phyloP scores from a whole-genome alignment of 2,329 filamentous ascomycete genomes.

The Chrysosphaeria jannelii region DNA sequence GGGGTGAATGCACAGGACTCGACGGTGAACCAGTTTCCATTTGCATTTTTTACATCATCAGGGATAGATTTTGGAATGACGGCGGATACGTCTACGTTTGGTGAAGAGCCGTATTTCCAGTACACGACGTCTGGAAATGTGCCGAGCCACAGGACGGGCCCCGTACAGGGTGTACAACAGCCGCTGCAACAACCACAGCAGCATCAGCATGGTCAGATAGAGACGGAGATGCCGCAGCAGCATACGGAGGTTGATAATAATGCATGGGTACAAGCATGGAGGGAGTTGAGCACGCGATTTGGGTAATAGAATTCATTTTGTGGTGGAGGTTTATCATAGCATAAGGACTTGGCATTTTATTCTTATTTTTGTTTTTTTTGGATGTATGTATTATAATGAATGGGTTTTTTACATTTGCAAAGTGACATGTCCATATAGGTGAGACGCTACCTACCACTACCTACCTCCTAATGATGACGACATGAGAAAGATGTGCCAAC shows the following conservation, averaged over 20 bases:
- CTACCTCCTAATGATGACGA: too few species aligned
- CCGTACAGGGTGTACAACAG: neutral
- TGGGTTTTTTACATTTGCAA: too few species aligned
- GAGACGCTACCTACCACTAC: too few species aligned
- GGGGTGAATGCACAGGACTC: neutral
- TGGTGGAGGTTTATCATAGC: too few species aligned
- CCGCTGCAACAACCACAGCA: neutral
- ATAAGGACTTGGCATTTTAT: too few species aligned
- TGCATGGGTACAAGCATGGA: constrained; percentile 3
- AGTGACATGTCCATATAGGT: too few species aligned
- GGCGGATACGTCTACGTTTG: constrained; percentile 1
- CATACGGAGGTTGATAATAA: constrained; percentile 1
- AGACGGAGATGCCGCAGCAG: neutral
- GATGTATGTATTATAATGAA: too few species aligned
- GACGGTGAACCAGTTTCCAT: too few species aligned
- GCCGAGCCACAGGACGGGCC: neutral
- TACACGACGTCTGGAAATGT: too few species aligned
- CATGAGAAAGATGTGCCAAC: too few species aligned
- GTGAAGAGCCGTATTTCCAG: constrained; percentile 2
- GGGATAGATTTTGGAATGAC: constrained; percentile 2
- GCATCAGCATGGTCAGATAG: neutral
- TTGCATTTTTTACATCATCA: neutral
- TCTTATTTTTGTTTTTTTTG: too few species aligned
- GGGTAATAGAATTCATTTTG: too few species aligned
- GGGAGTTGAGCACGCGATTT: constrained; percentile 2